Evolutionary conservation across 1,284 basidiomycete genomes (phyloP), one percentile per base, ranked within the genome.

Genomic region (Chondrostereum purpureum): DNA sequence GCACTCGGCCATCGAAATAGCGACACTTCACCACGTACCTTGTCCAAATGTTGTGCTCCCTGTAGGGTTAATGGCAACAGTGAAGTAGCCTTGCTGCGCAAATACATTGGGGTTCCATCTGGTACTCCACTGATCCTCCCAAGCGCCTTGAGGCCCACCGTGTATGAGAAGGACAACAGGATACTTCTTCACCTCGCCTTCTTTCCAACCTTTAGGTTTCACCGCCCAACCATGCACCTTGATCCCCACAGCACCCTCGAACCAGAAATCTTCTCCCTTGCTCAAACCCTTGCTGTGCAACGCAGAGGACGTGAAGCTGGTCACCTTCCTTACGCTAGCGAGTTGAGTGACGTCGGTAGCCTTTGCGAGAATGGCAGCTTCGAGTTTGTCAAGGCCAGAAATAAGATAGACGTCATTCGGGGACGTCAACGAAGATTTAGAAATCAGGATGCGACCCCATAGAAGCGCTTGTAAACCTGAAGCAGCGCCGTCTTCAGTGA

Each of bases 41-140:
- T 92, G 91, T 2, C 91, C 91, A 54, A 92, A 94, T 0, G 86
- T 83, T 1, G 90, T 92, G 36, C 84, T 88, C 4, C 91, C 92
- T 1, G 91, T 92, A 2, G 91, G 90, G 59, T 96, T 96, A 54
- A 93, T 84, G 16, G 83, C 75, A 21, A 94, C 72, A 12, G 81
- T 77, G 54, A 93, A 82, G 62, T 94, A 95, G 0, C 92, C 90
- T 58, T 90, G 88, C 55, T 80, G 80, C 5, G 85, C 76, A 53
- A 88, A 89, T 5, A 87, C 83, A 53, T 91, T 88, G 0, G 82
- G 85, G 63, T 95, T 95, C 91, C 92, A 96, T 40, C 90, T 69
- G 23, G 80, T 89, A 2, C 80, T 84, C 89, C 90, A 92, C 49
- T 77, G 69, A 57, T 92, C 89, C 53, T 80, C 76, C 89, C 88